These are phyloP conservation scores for Lizonia empirigonia DNA, from an alignment of 2,329 filamentous ascomycete species.

Conservation along the genomic window DNA sequence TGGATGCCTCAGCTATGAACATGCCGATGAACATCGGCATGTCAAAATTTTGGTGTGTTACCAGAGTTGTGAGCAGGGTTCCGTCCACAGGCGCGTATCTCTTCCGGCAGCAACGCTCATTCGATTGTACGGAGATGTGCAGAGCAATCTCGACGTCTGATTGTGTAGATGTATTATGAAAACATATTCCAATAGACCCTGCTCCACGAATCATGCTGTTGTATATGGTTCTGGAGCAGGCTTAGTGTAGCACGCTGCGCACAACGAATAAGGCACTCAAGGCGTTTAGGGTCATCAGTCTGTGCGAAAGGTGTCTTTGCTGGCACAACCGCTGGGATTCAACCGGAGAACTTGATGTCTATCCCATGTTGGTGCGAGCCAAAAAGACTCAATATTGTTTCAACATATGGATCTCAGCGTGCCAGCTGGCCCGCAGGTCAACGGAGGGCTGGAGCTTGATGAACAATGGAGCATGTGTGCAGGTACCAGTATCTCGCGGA, in stretches of 20 bases:
- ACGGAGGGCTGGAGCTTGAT: constrained; percentile 70
- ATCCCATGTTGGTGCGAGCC: constrained; percentile 38
- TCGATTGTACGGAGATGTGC: background rate
- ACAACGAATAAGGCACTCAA: constrained; percentile 71
- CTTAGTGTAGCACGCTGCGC: constrained; percentile 81
- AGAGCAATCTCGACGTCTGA: background rate
- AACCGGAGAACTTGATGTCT: constrained; percentile 66
- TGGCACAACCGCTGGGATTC: constrained; percentile 56
- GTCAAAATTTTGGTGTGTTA: background rate
- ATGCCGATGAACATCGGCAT: background rate
- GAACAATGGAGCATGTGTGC: constrained; percentile 80
- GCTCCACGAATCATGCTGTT: too few species aligned
- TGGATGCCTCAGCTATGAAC: background rate
- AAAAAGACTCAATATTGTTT: constrained; percentile 65
- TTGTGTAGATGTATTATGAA: too few species aligned
- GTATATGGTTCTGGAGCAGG: constrained; percentile 61
- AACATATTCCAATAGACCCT: too few species aligned
- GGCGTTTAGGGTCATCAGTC: constrained; percentile 63
- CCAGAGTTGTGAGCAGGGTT: background rate
- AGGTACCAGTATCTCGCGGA: constrained; percentile 72
- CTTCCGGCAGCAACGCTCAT: background rate
- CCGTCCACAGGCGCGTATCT: background rate
- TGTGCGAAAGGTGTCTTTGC: constrained; percentile 65
- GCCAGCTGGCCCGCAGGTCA: constrained; percentile 59
- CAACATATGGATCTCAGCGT: constrained; percentile 69